Percentiles rank a stretch among this genome's conserved stretches.
phyloP scores from a whole-genome alignment of 345 rosid genomes.

The Salix viminalis region DNA sequence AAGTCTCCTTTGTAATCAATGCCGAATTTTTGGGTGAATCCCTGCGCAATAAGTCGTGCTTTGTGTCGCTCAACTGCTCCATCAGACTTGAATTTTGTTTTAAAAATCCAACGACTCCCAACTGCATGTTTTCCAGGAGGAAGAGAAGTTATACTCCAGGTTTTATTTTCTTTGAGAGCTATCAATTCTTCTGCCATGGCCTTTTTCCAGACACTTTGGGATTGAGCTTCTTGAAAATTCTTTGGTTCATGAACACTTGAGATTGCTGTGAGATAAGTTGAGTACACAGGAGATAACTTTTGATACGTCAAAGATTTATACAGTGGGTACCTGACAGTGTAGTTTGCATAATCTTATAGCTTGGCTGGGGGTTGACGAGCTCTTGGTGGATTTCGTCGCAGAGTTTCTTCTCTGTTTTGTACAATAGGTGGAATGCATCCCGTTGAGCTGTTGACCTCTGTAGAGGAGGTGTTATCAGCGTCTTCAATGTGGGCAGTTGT shows the following conservation, averaged over 20 bases:
- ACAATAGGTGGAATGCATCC: too few relatives aligned
- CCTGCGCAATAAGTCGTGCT: background rate
- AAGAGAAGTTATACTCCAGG: background rate
- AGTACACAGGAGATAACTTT: background rate
- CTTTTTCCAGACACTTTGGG: background rate
- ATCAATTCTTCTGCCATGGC: background rate
- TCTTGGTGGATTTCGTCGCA: fast-evolving
- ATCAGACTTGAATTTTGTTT: background rate
- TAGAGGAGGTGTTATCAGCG: too few relatives aligned
- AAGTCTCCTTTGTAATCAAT: too few relatives aligned
- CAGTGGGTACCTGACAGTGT: background rate
- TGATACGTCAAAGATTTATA: background rate
- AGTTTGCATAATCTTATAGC: background rate
- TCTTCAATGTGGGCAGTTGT: too few relatives aligned
- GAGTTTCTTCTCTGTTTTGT: too few relatives aligned
- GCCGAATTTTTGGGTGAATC: background rate
- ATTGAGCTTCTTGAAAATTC: background rate
- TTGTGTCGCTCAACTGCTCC: background rate
- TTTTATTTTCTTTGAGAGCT: background rate
- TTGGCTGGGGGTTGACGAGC: background rate
- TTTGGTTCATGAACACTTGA: background rate
- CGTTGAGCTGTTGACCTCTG: too few relatives aligned
- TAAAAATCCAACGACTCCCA: background rate
- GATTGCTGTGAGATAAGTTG: background rate
- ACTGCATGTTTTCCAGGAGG: background rate